Base-by-base conservation (phyloP, 176 grass and related monocot species). In the Rhynchospora pubera region DNA sequence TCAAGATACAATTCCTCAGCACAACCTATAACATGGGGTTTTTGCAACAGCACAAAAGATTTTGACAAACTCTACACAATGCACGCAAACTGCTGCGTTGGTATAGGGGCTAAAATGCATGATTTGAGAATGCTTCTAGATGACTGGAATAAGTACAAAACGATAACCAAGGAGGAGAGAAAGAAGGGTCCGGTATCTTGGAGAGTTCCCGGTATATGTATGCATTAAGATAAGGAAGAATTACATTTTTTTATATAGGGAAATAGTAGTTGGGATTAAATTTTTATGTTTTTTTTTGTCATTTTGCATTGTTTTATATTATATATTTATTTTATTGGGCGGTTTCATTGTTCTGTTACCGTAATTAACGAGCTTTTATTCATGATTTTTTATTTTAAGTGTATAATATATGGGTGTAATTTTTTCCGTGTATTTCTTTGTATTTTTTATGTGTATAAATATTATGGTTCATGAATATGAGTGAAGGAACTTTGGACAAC, bases 41-140 rank as follows among this genome's bases (percentile, higher is more conserved):
- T n/a, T 82, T 97, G 94, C 80, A 88, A 90, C 81, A 87, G 67
- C 81, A 87, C 85, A 4, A 87, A 89, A 3, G 91, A 97, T 69
- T 88, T 93, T 82, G 83, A 88, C 74, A 92, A 87, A 46, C 83
- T 94, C 44, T 97, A 88, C 86, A 97, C 91, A 26, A 91, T 97
- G 87, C 88, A 89, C 55, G 89, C 91, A 18, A 97, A 97, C 30
- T 97, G 94, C 34, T 91, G 87, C 5, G 83, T 93, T 7, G 85
- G 91, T 6, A 66, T 93, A 7, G 81, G 51, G 5, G 81, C 79
- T 44, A 97, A 97, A 84, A 58, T 93, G 5, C 80, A 91, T 13
- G 91, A 91, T 76, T 85, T 97, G 21, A 62, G 87, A 12, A 83
- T 81, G 65, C 73, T 93, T 19, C 77, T 97, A 10, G 18, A 13